Conservation (phyloP, 768 basidiomycete species). For the Russula olivacea region DNA sequence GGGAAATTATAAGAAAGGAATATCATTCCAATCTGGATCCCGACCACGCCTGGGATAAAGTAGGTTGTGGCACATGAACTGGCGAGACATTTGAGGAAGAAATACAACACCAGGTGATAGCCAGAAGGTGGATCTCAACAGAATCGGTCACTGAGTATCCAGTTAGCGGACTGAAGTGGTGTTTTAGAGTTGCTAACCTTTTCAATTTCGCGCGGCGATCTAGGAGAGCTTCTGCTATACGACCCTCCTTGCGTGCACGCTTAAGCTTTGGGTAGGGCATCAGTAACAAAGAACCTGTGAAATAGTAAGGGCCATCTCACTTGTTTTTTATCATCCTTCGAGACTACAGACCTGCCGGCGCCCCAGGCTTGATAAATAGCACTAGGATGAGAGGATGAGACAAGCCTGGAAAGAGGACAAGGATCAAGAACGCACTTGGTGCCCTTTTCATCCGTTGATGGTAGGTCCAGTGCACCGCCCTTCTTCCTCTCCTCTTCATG, state of each 20-base stretch:
- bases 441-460: conserved; percentile 59
- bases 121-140: conserved; percentile 31
- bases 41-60: not conserved
- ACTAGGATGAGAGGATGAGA: conserved; percentile 35
- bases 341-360: conserved; percentile 66
- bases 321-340: conserved; percentile 65
- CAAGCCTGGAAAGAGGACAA: not conserved
- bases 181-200: conserved; percentile 43
- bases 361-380: conserved; percentile 80
- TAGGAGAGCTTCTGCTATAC: conserved; percentile 72
- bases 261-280: conserved; percentile 49
- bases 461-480: conserved; percentile 33
- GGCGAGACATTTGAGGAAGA: not conserved
- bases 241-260: conserved; percentile 69
- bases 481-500: conserved; percentile 49
- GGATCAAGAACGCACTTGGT: conserved; percentile 53
- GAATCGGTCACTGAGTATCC: conserved; percentile 39
- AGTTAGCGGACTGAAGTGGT: conserved; percentile 3
- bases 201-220: conserved; percentile 80
- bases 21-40: not conserved
- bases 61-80: not conserved
- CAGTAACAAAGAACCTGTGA: conserved; percentile 7
- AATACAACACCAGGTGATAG: not conserved
- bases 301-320: conserved; percentile 35
- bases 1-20: not conserved